Base-by-base conservation (phyloP, 2,329 filamentous ascomycete genomes). In the Ascochyta koolunga region DNA sequence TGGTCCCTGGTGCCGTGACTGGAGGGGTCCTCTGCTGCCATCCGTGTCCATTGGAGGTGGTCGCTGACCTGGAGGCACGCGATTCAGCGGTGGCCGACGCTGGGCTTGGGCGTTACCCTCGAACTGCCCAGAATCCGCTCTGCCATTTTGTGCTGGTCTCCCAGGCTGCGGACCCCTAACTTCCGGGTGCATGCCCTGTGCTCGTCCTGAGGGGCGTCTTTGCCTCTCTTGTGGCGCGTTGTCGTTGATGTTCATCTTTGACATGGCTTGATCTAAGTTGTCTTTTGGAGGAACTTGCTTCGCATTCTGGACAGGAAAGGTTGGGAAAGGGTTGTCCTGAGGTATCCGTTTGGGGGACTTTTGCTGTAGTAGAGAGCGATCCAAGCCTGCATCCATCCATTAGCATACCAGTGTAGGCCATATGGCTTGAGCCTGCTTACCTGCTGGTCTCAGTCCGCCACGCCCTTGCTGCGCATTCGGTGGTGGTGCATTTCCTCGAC, bases 251-350 rank as follows among this genome's bases (percentile, higher is more conserved):
- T 62, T 73, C 69, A 74, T 70, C 24, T 67, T 58, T 35, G 73
- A 63, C 71, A 76, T 75, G 22, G 65, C 65, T 39, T 73, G 68
- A 16, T 72, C 68, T 49, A 74, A 56, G 18, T 62, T 61, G 19
- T 63, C 65, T 25, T 55, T 56, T 19, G 52, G 33, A 13, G 57
- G 48, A 2, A 51, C 24, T 41, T 55, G 63, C 29, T 55, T 56
- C 50, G 32, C 56, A 54, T 42, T 62, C 52, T 64, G 71, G 62
- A 66, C 64, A 13, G 76, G 77, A 58, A 82, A 81, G 0, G 72
- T 69, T 6, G 79, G 79, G 48, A 82, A 82, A 0, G 79, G 78
- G 56, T 78, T 82, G 63, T 82, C 79, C 56, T 72, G 70, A 8
- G 71, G 59, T 18, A 70, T 42, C 11, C 45, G 60, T 36, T 62